phyloP scores from a whole-genome alignment of 2,329 filamentous ascomycete genomes.

The Uncinocarpus reesii region DNA sequence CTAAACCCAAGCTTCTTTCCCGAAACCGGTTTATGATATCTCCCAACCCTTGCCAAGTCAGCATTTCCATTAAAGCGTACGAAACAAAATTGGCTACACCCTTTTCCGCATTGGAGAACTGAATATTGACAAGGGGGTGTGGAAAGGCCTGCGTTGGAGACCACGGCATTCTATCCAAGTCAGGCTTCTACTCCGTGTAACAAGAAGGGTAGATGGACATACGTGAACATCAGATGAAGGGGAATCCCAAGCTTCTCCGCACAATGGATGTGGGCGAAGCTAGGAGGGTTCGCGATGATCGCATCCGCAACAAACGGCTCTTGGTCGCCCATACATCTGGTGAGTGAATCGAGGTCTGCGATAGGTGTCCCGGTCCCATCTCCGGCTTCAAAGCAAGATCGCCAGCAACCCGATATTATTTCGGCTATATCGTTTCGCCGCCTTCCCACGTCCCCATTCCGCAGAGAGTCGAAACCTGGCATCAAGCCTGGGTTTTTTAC shows the following conservation, averaged over 20 bases:
- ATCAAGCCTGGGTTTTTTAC: conserved; percentile 79
- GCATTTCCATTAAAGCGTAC: conserved; percentile 76
- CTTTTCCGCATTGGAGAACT: conserved; percentile 62
- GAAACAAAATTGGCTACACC: conserved; percentile 73
- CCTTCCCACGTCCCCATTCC: conserved; percentile 65
- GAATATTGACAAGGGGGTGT: conserved; percentile 74
- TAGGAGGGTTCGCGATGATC: conserved; percentile 78
- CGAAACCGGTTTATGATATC: conserved; percentile 86
- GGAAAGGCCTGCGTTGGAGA: conserved; percentile 75
- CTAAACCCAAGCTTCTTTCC: conserved; percentile 61
- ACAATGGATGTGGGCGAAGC: conserved; percentile 68
- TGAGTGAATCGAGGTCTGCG: conserved; percentile 45
- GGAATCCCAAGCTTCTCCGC: conserved; percentile 69
- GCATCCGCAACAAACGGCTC: conserved; percentile 73
- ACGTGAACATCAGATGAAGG: conserved; percentile 81
- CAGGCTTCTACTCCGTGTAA: conserved; percentile 5
- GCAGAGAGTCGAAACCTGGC: conserved; percentile 67
- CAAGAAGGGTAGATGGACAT: conserved; percentile 25
- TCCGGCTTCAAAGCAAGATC: conserved; percentile 70
- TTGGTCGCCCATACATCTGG: conserved; percentile 34
- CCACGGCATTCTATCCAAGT: conserved; percentile 66
- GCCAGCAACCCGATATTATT: conserved; percentile 78
- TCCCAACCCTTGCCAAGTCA: conserved; percentile 86
- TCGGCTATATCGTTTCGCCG: conserved; percentile 64
- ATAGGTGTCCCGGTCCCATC: conserved; percentile 49